Evolutionary conservation across 164 flowering plant species (phyloP).

Genomic region (Tinospora cordifolia): DNA sequence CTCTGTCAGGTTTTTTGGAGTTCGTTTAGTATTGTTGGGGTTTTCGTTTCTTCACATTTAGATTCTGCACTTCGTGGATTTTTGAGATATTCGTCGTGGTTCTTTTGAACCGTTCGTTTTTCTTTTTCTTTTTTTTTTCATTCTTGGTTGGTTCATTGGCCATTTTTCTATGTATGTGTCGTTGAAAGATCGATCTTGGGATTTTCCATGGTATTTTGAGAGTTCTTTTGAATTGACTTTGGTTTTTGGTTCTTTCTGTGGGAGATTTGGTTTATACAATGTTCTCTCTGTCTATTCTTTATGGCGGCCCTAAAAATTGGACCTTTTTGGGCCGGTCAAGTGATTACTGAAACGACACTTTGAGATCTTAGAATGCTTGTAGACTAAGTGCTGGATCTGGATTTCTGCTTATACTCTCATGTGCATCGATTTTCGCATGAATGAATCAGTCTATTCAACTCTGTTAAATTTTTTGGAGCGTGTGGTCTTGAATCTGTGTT

Average conservation of each 20-base stretch:
- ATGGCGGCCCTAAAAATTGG: too few relatives aligned
- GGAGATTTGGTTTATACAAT: background rate
- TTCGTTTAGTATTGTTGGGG: background rate
- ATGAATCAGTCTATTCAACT: background rate
- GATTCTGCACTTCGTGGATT: background rate
- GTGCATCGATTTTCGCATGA: too few relatives aligned
- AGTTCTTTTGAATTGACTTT: background rate
- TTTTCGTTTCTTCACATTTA: background rate
- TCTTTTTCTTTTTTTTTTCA: background rate
- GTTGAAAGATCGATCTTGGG: slow-evolving; percentile 6
- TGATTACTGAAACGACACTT: background rate
- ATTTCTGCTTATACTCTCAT: background rate
- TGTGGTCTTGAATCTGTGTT: background rate
- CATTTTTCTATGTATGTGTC: background rate
- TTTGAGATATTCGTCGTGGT: background rate
- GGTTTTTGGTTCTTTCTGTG: background rate
- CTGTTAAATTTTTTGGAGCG: background rate
- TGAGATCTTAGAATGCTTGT: slow-evolving; percentile 5
- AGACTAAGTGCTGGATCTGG: background rate
- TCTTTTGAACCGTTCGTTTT: background rate
- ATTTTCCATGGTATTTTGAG: background rate
- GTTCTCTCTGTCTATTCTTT: too few relatives aligned
- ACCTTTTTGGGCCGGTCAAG: too few relatives aligned
- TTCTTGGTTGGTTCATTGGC: background rate
- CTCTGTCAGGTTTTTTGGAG: background rate